Evolutionary conservation across 2,329 filamentous ascomycete genomes (phyloP).

Genomic region (Claviceps sp.): DNA sequence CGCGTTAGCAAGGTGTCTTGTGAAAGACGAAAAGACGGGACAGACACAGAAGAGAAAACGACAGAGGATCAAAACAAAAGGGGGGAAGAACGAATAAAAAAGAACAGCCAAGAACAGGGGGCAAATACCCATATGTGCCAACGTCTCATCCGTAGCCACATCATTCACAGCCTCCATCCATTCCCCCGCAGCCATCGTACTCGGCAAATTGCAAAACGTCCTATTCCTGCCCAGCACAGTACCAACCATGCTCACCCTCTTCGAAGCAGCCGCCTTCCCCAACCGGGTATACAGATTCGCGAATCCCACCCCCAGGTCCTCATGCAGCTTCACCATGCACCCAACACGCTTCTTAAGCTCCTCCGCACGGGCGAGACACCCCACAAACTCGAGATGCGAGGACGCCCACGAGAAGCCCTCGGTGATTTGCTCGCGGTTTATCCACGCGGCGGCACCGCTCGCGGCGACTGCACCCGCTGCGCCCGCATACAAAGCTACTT

Average conservation of each 20-base stretch:
- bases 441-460: slow-evolving; percentile 73
- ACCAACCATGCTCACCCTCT: slow-evolving; percentile 38
- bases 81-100: slow-evolving; percentile 8
- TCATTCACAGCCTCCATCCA: slow-evolving; percentile 71
- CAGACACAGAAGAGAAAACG: background rate
- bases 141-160: slow-evolving; percentile 61
- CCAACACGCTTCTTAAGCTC: slow-evolving; percentile 64
- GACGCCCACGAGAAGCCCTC: slow-evolving; percentile 70
- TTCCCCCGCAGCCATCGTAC: slow-evolving; percentile 34
- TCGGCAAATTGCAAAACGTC: slow-evolving; percentile 80
- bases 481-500: slow-evolving; percentile 73
- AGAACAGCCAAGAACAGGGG: background rate
- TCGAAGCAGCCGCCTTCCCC: slow-evolving; percentile 49
- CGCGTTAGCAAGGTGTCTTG: slow-evolving; percentile 5
- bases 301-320: slow-evolving; percentile 60
- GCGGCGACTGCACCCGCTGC: slow-evolving; percentile 72
- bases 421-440: slow-evolving; percentile 67
- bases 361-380: slow-evolving; percentile 71
- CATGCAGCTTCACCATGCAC: slow-evolving; percentile 50
- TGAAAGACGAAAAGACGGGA: background rate
- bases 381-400: slow-evolving; percentile 87
- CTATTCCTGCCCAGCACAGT: slow-evolving; percentile 55
- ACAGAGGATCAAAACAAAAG: background rate
- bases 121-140: slow-evolving; percentile 56
- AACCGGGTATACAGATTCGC: slow-evolving; percentile 80